Conservation (phyloP, 768 basidiomycete species). For the Ephemerocybe angulata region DNA sequence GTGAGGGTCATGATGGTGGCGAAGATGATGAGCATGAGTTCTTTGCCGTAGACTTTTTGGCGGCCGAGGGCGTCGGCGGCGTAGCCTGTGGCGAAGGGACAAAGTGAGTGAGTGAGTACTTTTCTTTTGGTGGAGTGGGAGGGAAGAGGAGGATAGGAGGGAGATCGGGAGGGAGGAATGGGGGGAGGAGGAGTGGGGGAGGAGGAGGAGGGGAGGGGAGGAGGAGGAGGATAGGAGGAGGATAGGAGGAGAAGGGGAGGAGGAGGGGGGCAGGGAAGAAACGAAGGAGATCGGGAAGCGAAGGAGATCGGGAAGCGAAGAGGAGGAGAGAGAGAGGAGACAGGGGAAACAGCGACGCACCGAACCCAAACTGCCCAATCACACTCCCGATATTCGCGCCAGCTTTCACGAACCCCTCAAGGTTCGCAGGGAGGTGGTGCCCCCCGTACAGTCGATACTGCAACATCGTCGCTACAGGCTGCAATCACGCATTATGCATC, state of each 20-base stretch:
- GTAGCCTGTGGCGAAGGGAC: slow-evolving; percentile 44
- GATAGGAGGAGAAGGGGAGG: neutral
- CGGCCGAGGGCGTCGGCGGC: slow-evolving; percentile 65
- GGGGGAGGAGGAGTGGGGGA: neutral
- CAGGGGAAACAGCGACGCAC: slow-evolving; percentile 22
- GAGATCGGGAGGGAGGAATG: neutral
- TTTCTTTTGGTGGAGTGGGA: neutral
- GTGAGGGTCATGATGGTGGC: slow-evolving; percentile 70
- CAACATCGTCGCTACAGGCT: slow-evolving; percentile 65
- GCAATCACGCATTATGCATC: too few relatives aligned
- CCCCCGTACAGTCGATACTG: slow-evolving; percentile 62
- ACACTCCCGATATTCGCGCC: slow-evolving; percentile 70
- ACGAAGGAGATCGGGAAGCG: neutral
- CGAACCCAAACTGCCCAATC: slow-evolving; percentile 64
- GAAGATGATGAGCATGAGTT: slow-evolving; percentile 76
- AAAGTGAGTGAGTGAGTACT: neutral
- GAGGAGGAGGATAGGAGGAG: neutral
- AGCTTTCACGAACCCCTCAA: slow-evolving; percentile 62
- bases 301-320: neutral
- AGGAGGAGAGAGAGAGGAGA: neutral
- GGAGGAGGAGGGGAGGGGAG: neutral
- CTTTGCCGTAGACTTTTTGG: slow-evolving; percentile 68
- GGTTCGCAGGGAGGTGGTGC: slow-evolving; percentile 43
- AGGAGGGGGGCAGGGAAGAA: neutral
- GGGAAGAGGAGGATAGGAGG: neutral